These are phyloP conservation scores for Stachybotrys elegans DNA, from an alignment of 2,329 filamentous ascomycete genomes.

Conservation along the genomic window DNA sequence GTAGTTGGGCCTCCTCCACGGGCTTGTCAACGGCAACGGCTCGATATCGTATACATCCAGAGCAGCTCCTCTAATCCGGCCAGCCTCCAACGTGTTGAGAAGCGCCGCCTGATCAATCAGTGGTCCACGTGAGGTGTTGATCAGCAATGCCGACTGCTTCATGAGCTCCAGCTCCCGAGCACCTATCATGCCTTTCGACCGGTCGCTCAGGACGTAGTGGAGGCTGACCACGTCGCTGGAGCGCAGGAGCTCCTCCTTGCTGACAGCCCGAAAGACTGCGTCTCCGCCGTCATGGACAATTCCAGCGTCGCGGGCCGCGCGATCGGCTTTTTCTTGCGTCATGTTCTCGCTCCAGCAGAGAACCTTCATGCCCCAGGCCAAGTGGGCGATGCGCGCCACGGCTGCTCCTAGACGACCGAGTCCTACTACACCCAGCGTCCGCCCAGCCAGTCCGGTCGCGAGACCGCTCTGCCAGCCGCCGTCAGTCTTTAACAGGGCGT, in stretches of 20 bases:
- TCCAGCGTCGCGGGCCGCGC: no score
- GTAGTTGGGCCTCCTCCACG: no score
- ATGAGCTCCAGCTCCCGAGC: conserved; percentile 46
- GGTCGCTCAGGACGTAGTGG: conserved; percentile 61
- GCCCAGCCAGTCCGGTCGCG: conserved; percentile 50
- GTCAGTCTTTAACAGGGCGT: conserved; percentile 50
- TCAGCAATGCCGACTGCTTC: no score
- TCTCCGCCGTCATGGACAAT: no score
- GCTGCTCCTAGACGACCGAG: conserved; percentile 57
- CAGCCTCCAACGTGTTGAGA: no score
- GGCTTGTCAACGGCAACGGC: no score
- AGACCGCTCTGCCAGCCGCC: conserved; percentile 55
- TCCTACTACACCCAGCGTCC: conserved; percentile 56
- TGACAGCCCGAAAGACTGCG: conserved; percentile 52
- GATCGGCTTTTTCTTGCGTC: conserved; percentile 58
- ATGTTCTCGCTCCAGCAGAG: conserved; percentile 61
- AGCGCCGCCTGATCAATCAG: no score
- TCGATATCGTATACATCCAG: no score
- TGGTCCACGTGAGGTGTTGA: no score
- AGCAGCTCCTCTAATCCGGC: no score
- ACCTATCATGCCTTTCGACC: conserved; percentile 56
- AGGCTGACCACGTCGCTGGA: conserved; percentile 61
- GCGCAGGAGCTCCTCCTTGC: conserved; percentile 58
- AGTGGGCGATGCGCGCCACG: conserved; percentile 51
- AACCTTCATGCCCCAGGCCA: conserved; percentile 61